Percentiles rank a stretch among this genome's conserved stretches.
Evolutionary conservation across 192 early-diverging fungal species (phyloP).

Genomic region (Fimicolochytrium jonesii): DNA sequence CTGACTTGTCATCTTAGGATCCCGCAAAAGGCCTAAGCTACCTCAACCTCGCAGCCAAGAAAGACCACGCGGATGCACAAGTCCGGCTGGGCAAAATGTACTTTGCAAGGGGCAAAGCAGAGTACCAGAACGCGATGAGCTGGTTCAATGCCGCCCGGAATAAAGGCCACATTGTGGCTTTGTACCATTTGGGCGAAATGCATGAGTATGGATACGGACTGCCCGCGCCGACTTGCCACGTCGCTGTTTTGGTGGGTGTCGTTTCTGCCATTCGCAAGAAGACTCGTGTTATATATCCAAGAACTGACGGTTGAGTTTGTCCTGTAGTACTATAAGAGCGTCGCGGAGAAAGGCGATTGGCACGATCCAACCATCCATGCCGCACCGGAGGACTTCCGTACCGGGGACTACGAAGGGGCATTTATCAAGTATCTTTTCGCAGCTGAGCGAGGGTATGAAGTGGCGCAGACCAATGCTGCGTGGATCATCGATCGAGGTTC

Average conservation of each 20-base stretch:
- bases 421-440: constrained; percentile 72
- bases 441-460: constrained; percentile 85
- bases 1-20: constrained; percentile 50
- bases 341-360: constrained; percentile 86
- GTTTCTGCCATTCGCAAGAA: neutral
- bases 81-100: constrained; percentile 64
- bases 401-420: constrained; percentile 66
- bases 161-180: constrained; percentile 67
- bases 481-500: constrained; percentile 76
- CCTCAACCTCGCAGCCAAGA: constrained; percentile 66
- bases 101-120: constrained; percentile 23
- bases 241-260: constrained; percentile 42
- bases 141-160: constrained; percentile 58
- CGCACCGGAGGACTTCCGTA: constrained; percentile 54
- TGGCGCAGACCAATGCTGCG: constrained; percentile 87
- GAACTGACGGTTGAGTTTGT: too few species aligned
- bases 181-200: constrained; percentile 77
- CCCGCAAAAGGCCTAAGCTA: constrained; percentile 54
- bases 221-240: constrained; percentile 51
- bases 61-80: constrained; percentile 71
- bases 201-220: constrained; percentile 47
- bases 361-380: constrained; percentile 58
- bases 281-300: neutral
- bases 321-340: constrained; percentile 66
- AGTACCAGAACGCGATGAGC: constrained; percentile 41